These are phyloP conservation scores for Paraleonurus japonicus DNA, from an alignment of 257 asterid species.

Conservation along the genomic window DNA sequence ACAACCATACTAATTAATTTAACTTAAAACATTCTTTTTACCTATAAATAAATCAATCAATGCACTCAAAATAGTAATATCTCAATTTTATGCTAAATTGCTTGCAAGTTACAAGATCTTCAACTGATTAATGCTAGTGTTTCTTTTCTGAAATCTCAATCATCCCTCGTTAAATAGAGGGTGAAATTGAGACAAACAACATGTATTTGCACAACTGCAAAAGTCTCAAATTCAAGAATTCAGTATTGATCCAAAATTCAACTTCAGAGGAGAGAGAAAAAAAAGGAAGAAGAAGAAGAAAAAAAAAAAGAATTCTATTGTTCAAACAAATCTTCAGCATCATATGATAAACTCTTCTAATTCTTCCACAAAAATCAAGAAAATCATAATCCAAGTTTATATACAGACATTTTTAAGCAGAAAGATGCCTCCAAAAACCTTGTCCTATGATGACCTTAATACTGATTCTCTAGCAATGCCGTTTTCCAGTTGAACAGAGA, in stretches of 20 bases:
- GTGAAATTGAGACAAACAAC: neutral
- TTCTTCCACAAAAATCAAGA: slow-evolving; percentile 11
- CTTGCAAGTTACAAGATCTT: neutral
- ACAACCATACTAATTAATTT: too few species aligned
- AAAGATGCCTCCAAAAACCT: neutral
- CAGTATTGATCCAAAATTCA: neutral
- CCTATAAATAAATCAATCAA: neutral
- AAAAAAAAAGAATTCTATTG: neutral
- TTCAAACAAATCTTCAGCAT: neutral
- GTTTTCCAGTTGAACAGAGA: slow-evolving; percentile 37
- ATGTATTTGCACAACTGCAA: neutral
- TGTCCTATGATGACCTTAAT: slow-evolving; percentile 37
- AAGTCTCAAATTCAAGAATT: neutral
- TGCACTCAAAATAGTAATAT: neutral
- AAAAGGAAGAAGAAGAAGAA: neutral
- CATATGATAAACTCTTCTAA: neutral
- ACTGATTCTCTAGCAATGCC: slow-evolving; percentile 38
- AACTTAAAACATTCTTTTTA: too few species aligned
- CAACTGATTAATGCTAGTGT: neutral
- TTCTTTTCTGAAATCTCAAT: neutral
- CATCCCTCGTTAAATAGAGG: neutral
- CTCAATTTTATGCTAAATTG: neutral
- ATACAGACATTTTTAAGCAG: slow-evolving; percentile 5
- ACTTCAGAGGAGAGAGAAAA: neutral
- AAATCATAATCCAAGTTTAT: slow-evolving; percentile 6